These are phyloP conservation scores for Pezicula radicicola DNA, from an alignment of 2,329 filamentous ascomycete species.

Conservation along the genomic window DNA sequence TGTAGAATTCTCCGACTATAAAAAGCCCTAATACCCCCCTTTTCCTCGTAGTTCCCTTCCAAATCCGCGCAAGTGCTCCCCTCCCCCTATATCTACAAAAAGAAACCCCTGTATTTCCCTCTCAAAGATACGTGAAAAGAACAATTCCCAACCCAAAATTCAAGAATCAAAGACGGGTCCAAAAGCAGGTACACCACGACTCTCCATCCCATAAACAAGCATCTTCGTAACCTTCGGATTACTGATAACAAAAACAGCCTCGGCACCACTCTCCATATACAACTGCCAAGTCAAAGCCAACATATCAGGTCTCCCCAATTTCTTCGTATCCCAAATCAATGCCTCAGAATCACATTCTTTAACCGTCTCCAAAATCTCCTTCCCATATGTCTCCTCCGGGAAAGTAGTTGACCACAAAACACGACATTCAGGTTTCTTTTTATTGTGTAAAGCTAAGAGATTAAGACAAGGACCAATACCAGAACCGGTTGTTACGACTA, in stretches of 20 bases:
- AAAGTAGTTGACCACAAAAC: slow-evolving; percentile 32
- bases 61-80: no score
- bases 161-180: slow-evolving; percentile 32
- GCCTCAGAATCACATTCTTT: slow-evolving; percentile 26
- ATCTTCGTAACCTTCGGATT: slow-evolving; percentile 33
- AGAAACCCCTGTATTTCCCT: no score
- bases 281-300: slow-evolving; percentile 26
- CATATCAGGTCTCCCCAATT: slow-evolving; percentile 28
- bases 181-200: slow-evolving; percentile 30
- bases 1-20: no score
- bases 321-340: slow-evolving; percentile 31
- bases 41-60: no score
- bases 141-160: not conserved
- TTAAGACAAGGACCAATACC: slow-evolving; percentile 33
- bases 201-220: slow-evolving; percentile 34
- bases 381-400: slow-evolving; percentile 29
- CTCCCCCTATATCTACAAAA: no score
- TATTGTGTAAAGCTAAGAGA: slow-evolving; percentile 22
- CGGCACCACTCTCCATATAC: slow-evolving; percentile 27
- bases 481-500: slow-evolving; percentile 33
- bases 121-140: no score
- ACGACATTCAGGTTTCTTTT: slow-evolving; percentile 13
- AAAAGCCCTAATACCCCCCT: no score
- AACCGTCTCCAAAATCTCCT: slow-evolving; percentile 27
- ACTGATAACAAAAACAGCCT: slow-evolving; percentile 33